Evolutionary conservation across 1,139 yeast genomes (phyloP).

Genomic region (Torulaspora pretoriensis): DNA sequence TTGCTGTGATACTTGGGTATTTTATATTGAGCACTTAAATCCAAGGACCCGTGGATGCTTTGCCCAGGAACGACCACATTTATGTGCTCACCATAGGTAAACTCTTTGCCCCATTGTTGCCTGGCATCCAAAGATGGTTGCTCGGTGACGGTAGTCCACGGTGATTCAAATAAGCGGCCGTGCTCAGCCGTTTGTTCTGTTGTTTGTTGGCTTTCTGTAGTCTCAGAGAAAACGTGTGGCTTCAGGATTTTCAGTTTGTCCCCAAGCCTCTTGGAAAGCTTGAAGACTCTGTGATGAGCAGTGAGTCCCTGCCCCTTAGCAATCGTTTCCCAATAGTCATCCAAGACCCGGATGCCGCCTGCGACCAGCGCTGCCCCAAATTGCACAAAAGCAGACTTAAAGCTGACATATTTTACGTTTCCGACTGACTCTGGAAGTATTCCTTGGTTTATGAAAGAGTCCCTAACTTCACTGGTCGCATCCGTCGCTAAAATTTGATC

Average conservation of each 20-base stretch:
- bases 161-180: conserved; percentile 22
- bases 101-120: conserved; percentile 25
- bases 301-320: conserved; percentile 58
- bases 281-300: conserved; percentile 43
- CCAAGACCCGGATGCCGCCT: conserved; percentile 61
- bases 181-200: conserved; percentile 9
- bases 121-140: conserved; percentile 29
- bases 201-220: not conserved
- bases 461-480: conserved; percentile 15
- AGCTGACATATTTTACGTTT: conserved; percentile 21
- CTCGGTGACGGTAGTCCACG: conserved; percentile 31
- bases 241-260: conserved; percentile 18
- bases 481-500: conserved; percentile 22
- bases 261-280: conserved; percentile 20
- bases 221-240: conserved; percentile 16
- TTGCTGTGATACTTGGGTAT: conserved; percentile 40
- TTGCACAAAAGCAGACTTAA: conserved; percentile 54
- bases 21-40: conserved; percentile 36
- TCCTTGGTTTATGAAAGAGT: conserved; percentile 12
- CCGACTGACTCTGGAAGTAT: conserved; percentile 5
- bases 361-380: conserved; percentile 67
- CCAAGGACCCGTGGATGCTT: conserved; percentile 39
- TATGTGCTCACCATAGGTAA: conserved; percentile 29
- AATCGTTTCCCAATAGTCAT: conserved; percentile 74
- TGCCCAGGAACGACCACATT: conserved; percentile 38